These are phyloP conservation scores for Emmonsiellopsis sp. DNA, from an alignment of 2,329 filamentous ascomycete genomes.

Conservation along the genomic window DNA sequence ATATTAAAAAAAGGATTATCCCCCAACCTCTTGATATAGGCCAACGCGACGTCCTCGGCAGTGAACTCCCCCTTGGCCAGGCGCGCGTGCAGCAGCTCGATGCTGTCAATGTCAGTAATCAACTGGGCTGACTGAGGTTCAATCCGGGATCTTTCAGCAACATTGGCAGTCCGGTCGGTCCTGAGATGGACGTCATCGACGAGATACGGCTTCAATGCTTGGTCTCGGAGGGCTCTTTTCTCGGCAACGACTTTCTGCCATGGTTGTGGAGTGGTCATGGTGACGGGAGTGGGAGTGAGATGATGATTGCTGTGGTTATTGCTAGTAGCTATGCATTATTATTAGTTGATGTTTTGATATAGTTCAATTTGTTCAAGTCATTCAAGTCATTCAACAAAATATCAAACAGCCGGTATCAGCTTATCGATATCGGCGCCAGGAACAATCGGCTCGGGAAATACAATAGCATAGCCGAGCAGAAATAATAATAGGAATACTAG, in stretches of 20 bases:
- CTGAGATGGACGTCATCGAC: slow-evolving; percentile 3
- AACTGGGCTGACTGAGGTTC: neutral
- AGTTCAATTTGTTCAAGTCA: no score
- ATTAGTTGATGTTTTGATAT: no score
- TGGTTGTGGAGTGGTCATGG: neutral
- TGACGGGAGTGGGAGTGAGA: neutral
- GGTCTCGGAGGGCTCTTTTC: slow-evolving; percentile 4
- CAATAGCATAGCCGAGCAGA: no score
- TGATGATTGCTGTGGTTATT: no score
- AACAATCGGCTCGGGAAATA: no score
- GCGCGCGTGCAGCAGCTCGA: slow-evolving; percentile 1
- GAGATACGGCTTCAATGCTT: slow-evolving; percentile 5
- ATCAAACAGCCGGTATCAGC: no score
- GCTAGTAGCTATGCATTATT: no score
- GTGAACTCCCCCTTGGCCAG: slow-evolving; percentile 9
- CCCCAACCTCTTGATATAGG: slow-evolving; percentile 17
- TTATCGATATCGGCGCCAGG: no score
- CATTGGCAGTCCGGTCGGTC: neutral
- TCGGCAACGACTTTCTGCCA: slow-evolving; percentile 6
- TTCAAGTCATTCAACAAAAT: no score
- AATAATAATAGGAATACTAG: no score
- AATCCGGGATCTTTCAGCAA: slow-evolving; percentile 5
- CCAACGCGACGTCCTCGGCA: slow-evolving; percentile 16
- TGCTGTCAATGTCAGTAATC: slow-evolving; percentile 8
- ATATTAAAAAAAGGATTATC: neutral